A percentile compares a stretch with the other conserved stretches of the same genome.
phyloP scores from a whole-genome alignment of 352 stramenopile species.

The Discostella stelligera region DNA sequence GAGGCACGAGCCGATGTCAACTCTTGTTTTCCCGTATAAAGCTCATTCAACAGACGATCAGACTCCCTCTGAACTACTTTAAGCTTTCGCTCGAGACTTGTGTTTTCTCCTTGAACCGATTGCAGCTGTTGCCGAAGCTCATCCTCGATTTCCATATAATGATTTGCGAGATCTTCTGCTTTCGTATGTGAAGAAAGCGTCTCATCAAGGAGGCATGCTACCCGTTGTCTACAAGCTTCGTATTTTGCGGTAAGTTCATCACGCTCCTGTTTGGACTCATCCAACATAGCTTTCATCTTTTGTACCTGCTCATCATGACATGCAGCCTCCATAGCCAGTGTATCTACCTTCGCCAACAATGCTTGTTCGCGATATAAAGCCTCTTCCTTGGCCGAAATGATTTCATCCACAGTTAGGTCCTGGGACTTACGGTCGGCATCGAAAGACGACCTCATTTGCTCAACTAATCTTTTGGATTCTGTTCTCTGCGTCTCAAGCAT shows the following conservation, averaged over 20 bases:
- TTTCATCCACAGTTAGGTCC: conserved; percentile 29
- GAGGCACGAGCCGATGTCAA: conserved; percentile 29
- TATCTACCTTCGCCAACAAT: conserved; percentile 25
- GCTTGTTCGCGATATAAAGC: conserved; percentile 14
- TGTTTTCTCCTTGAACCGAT: conserved; percentile 42
- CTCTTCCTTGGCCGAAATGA: conserved; percentile 37
- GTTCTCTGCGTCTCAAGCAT: conserved; percentile 17
- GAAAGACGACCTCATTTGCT: conserved; percentile 42
- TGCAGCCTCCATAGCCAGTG: conserved; percentile 18
- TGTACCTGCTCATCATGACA: conserved; percentile 18
- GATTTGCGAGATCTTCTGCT: conserved; percentile 40
- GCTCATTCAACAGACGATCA: conserved; percentile 35
- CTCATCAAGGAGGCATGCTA: conserved; percentile 28
- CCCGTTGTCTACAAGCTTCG: conserved; percentile 20
- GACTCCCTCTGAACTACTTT: conserved; percentile 27
- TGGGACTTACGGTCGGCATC: conserved; percentile 30
- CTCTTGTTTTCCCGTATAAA: conserved; percentile 43
- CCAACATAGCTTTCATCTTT: conserved; percentile 10
- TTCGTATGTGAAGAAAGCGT: conserved; percentile 31
- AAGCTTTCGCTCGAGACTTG: conserved; percentile 28
- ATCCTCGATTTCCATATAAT: conserved; percentile 63
- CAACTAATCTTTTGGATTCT: conserved; percentile 21
- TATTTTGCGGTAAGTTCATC: conserved; percentile 20
- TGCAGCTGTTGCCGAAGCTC: conserved; percentile 44
- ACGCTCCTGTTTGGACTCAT: conserved; percentile 23